These are phyloP conservation scores for Cocos nucifera DNA, from an alignment of 176 grass and related monocot genomes.

Conservation along the genomic window DNA sequence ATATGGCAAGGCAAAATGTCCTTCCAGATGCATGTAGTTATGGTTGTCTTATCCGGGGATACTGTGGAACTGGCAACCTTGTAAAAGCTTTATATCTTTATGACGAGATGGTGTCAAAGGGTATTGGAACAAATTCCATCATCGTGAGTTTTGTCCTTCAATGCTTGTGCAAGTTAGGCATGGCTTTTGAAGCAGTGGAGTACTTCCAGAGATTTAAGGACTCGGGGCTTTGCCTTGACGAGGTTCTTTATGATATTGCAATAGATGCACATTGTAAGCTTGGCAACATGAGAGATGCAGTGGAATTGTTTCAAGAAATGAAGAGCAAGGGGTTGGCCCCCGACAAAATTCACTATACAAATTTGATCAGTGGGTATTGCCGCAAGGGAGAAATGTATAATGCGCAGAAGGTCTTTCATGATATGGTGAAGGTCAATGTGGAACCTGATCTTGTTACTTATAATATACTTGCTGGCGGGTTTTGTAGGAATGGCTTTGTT, in stretches of 20 bases:
- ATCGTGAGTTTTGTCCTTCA: conserved; percentile 49
- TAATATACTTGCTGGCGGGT: conserved; percentile 52
- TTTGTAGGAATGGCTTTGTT: conserved; percentile 49
- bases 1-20: conserved; percentile 28
- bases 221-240: conserved; percentile 41
- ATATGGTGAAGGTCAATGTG: conserved; percentile 53
- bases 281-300: conserved; percentile 44
- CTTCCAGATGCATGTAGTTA: conserved; percentile 42
- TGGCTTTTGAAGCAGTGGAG: conserved; percentile 31
- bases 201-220: conserved; percentile 50
- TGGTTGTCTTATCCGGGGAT: conserved; percentile 43
- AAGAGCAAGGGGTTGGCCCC: conserved; percentile 35
- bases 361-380: conserved; percentile 65
- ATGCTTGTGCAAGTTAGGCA: conserved; percentile 39
- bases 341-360: conserved; percentile 74
- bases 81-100: conserved; percentile 47
- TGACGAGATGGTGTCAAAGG: conserved; percentile 45
- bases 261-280: conserved; percentile 53
- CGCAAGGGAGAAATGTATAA: conserved; percentile 51
- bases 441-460: conserved; percentile 63
- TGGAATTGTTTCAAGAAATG: conserved; percentile 65
- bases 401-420: conserved; percentile 41
- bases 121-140: conserved; percentile 37
- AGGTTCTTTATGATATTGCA: conserved; percentile 56
- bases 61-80: conserved; percentile 40